Evolutionary conservation across 805 yeast genomes (phyloP), one percentile per base, ranked within the genome.

Genomic region (Metschnikowia shivogae): DNA sequence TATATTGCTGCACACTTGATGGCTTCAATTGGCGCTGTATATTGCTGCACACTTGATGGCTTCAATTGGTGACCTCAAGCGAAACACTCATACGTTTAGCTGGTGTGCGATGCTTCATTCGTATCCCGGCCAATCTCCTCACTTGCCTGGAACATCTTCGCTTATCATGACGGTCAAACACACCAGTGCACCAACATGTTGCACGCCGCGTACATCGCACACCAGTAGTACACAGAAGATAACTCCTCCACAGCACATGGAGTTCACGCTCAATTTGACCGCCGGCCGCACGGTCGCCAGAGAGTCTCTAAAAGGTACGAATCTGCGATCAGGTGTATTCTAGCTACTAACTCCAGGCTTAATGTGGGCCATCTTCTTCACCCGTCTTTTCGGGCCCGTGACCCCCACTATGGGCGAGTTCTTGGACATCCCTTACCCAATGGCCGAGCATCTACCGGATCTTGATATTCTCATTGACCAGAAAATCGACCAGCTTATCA

Each of bases 321-420:
- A 8, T 14, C 7, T 12, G 13, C 17, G 14, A 8, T 22, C 27
- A 7, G 7, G 17, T 30, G 17, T 12, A 13, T 3, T 12, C 20
- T 29, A 30, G 28, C 6, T 45, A 50, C 53, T 52, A 50, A 54
- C 54, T 14, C 7, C 46, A 71, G 87, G 85, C 1, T 63, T 84
- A 24, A 60, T 86, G 44, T 81, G 86, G 69, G 68, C 86, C 2
- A 78, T 86, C 14, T 77, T 86, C 59, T 86, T 86, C 60, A 78
- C 81, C 44, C 65, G 95, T 36, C 65, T 84, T 24, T 80, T 86
- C 57, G 92, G 90, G 0, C 73, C 82, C 1, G 68, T 84, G 13
- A 61, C 65, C 1, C 89, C 90, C 1, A 61, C 66, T 12, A 73
- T 78, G 4, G 63, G 66, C n/a, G 82, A 80, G 49, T 79, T 81